Conservation (phyloP, 192 early-diverging fungal species). For the Umbelopsis vinacea region DNA sequence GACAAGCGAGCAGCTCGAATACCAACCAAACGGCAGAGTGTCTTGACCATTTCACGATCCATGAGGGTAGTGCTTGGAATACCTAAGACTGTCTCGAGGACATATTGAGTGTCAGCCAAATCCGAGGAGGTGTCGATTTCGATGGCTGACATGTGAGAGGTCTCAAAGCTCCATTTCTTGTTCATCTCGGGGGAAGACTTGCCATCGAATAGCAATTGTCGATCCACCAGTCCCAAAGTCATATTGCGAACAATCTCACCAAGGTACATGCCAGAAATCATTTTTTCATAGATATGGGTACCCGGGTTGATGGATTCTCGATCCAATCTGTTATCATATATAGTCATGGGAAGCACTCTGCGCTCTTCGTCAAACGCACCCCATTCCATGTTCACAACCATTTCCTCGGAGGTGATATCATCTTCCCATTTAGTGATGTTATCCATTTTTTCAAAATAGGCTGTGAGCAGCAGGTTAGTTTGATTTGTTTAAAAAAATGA, state of each 20-base stretch:
- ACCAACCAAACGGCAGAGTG: slow-evolving; percentile 78
- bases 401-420: slow-evolving; percentile 49
- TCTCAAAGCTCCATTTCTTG: slow-evolving; percentile 78
- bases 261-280: slow-evolving; percentile 94
- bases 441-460: slow-evolving; percentile 61
- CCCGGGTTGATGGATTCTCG: slow-evolving; percentile 80
- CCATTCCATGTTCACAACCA: slow-evolving; percentile 97
- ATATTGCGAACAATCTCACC: slow-evolving; percentile 86
- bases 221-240: slow-evolving; percentile 79
- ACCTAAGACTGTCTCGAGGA: slow-evolving; percentile 74
- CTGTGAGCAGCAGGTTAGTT: slow-evolving; percentile 30
- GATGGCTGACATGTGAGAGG: slow-evolving; percentile 74
- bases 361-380: slow-evolving; percentile 86
- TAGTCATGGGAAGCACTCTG: slow-evolving; percentile 78
- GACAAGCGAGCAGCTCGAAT: slow-evolving; percentile 85
- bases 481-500: too few relatives aligned
- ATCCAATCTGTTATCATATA: slow-evolving; percentile 85
- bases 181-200: slow-evolving; percentile 62
- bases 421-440: slow-evolving; percentile 51
- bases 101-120: slow-evolving; percentile 61
- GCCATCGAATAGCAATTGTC: slow-evolving; percentile 74
- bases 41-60: slow-evolving; percentile 82
- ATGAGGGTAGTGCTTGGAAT: slow-evolving; percentile 67
- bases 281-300: slow-evolving; percentile 90
- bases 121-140: slow-evolving; percentile 67